Percentiles rank a stretch among this genome's conserved stretches.
phyloP scores from a whole-genome alignment of 2,329 filamentous ascomycete species.

The Leptodontidium sp. region DNA sequence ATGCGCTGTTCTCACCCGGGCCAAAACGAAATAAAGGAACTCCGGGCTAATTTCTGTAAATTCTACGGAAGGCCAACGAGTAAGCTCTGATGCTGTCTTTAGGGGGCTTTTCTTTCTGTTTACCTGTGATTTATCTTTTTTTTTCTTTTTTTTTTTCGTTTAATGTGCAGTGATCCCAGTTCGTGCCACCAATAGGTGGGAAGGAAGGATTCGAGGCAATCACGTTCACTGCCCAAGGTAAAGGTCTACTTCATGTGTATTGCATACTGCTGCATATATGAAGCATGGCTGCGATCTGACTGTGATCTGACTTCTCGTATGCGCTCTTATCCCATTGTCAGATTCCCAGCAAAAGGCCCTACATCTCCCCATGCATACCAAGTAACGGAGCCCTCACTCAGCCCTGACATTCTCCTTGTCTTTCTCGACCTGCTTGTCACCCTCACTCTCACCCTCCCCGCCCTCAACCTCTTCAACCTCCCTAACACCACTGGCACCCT shows the following conservation, averaged over 20 bases:
- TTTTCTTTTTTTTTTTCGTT: too few relatives aligned
- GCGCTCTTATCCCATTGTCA: background rate
- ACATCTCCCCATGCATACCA: background rate
- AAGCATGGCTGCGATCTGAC: background rate
- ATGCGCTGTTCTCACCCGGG: too few relatives aligned
- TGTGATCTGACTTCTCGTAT: background rate
- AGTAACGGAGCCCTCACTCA: background rate
- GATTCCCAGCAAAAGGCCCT: background rate
- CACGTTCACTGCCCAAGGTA: too few relatives aligned
- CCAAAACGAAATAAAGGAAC: too few relatives aligned
- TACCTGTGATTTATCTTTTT: too few relatives aligned
- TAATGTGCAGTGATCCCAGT: too few relatives aligned
- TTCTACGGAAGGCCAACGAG: too few relatives aligned
- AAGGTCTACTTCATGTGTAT: background rate
- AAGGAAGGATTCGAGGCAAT: too few relatives aligned
- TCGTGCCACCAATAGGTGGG: too few relatives aligned
- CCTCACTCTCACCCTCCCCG: background rate
- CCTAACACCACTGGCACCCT: background rate
- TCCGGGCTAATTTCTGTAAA: too few relatives aligned
- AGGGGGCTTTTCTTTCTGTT: too few relatives aligned
- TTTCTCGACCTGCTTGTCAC: background rate
- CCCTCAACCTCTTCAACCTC: constrained; percentile 6
- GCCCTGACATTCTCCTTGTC: constrained; percentile 10
- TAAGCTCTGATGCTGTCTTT: too few relatives aligned
- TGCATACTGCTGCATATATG: background rate